phyloP scores from a whole-genome alignment of 495 filamentous ascomycete genomes.

The Penicillium taxi region DNA sequence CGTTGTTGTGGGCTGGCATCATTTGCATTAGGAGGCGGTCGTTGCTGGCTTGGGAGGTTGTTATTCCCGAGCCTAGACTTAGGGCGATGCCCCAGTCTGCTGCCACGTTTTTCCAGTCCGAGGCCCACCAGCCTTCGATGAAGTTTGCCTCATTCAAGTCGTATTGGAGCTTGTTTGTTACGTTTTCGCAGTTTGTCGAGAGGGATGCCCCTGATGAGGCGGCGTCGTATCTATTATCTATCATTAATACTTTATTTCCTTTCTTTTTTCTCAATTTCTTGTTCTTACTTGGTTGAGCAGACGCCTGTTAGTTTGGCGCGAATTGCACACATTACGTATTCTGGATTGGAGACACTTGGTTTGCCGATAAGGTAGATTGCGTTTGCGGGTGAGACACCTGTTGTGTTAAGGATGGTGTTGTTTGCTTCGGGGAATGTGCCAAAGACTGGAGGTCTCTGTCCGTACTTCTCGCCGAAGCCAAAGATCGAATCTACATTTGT shows the following conservation, averaged over 20 bases:
- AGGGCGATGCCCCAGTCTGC: conserved; percentile 48
- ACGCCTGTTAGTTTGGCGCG: conserved; percentile 47
- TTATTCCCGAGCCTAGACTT: conserved; percentile 52
- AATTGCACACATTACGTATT: conserved; percentile 58
- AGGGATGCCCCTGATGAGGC: conserved; percentile 48
- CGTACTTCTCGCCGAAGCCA: conserved; percentile 46
- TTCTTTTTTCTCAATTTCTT: too few relatives aligned
- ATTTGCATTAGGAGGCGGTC: conserved; percentile 55
- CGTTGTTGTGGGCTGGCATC: conserved; percentile 18
- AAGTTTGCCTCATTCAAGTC: conserved; percentile 28
- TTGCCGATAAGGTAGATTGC: conserved; percentile 58
- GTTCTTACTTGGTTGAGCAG: conserved; percentile 60
- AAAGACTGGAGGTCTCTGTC: conserved; percentile 53
- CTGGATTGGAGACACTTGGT: conserved; percentile 15
- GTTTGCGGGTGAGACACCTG: conserved; percentile 30
- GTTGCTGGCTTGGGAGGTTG: conserved; percentile 51
- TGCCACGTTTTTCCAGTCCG: conserved; percentile 55
- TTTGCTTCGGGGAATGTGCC: conserved; percentile 49
- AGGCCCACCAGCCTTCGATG: conserved; percentile 16
- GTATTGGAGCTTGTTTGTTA: conserved; percentile 44
- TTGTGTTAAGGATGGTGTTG: conserved; percentile 59
- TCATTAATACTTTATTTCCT: too few relatives aligned
- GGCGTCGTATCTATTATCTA: conserved; percentile 52
- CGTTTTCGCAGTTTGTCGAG: conserved; percentile 50
- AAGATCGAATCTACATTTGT: conserved; percentile 66